phyloP scores from a whole-genome alignment of 2,329 filamentous ascomycete genomes.

The Ceratocystis cubensis region DNA sequence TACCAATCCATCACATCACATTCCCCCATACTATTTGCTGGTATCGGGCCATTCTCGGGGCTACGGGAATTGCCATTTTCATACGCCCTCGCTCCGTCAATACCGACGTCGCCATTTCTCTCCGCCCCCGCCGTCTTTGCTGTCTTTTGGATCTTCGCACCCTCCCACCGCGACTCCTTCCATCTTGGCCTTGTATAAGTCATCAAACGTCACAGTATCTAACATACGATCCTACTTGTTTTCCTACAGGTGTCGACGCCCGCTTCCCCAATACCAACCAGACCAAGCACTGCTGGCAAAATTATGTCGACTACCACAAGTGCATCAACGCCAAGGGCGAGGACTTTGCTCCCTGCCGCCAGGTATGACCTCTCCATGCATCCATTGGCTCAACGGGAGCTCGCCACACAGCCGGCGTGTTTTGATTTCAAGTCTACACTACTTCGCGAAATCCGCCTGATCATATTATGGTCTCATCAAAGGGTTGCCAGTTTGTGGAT shows the following conservation, averaged over 20 bases:
- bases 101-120: not conserved
- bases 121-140: not conserved
- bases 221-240: slow-evolving; percentile 12
- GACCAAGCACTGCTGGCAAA: slow-evolving; percentile 99
- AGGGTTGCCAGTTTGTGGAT: not conserved
- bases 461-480: not conserved
- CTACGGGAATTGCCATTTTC: not conserved
- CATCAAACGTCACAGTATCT: slow-evolving; percentile 3
- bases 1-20: not conserved
- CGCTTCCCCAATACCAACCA: slow-evolving; percentile 98
- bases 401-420: not conserved
- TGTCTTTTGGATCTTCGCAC: not conserved
- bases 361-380: slow-evolving; percentile 46
- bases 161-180: not conserved
- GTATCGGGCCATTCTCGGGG: slow-evolving; percentile 1
- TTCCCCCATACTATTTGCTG: not conserved
- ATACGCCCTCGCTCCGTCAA: not conserved
- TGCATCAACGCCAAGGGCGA: slow-evolving; percentile 97
- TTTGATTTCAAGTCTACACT: not conserved
- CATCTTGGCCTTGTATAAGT: not conserved
- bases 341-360: slow-evolving; percentile 91
- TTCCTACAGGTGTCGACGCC: slow-evolving; percentile 74
- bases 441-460: not conserved
- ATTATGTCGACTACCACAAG: slow-evolving; percentile 99
- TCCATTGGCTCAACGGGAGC: not conserved